Conservation (phyloP, 164 flowering plant species). For the Kalanchoe fedtschenkoi region DNA sequence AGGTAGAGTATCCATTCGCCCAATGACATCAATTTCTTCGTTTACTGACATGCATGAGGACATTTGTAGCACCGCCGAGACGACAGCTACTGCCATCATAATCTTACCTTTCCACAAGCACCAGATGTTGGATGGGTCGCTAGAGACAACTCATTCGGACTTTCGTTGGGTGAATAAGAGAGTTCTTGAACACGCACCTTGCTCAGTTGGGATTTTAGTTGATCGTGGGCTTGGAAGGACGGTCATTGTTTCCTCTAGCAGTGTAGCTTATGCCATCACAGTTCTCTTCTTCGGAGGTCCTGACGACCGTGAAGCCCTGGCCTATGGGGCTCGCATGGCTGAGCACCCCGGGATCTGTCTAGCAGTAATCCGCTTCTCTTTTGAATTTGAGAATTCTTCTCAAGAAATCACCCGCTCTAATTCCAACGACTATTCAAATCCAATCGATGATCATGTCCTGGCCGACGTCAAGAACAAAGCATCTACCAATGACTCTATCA, state of each 20-base stretch:
- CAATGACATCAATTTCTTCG: slow-evolving; percentile 54
- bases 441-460: slow-evolving; percentile 12
- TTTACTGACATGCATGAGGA: slow-evolving; percentile 53
- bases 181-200: slow-evolving; percentile 40
- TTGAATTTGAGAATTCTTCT: slow-evolving; percentile 9
- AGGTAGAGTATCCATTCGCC: slow-evolving; percentile 39
- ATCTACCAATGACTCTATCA: slow-evolving; percentile 12
- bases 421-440: not conserved
- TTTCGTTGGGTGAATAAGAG: slow-evolving; percentile 28
- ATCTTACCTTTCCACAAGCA: slow-evolving; percentile 50
- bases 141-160: slow-evolving; percentile 28
- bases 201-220: slow-evolving; percentile 49
- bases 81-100: slow-evolving; percentile 36
- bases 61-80: slow-evolving; percentile 48
- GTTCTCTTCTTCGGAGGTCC: slow-evolving; percentile 53
- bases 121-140: slow-evolving; percentile 29
- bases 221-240: slow-evolving; percentile 59
- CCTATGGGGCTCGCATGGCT: slow-evolving; percentile 50
- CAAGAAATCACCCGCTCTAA: not conserved
- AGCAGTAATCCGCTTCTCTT: slow-evolving; percentile 19
- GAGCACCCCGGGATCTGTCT: slow-evolving; percentile 57
- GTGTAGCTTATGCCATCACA: slow-evolving; percentile 23
- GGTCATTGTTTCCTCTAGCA: slow-evolving; percentile 35
- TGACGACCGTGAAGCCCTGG: slow-evolving; percentile 64
- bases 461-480: slow-evolving; percentile 13